These are phyloP conservation scores for Claviceps fusiformis DNA, from an alignment of 2,329 filamentous ascomycete species.

Conservation along the genomic window DNA sequence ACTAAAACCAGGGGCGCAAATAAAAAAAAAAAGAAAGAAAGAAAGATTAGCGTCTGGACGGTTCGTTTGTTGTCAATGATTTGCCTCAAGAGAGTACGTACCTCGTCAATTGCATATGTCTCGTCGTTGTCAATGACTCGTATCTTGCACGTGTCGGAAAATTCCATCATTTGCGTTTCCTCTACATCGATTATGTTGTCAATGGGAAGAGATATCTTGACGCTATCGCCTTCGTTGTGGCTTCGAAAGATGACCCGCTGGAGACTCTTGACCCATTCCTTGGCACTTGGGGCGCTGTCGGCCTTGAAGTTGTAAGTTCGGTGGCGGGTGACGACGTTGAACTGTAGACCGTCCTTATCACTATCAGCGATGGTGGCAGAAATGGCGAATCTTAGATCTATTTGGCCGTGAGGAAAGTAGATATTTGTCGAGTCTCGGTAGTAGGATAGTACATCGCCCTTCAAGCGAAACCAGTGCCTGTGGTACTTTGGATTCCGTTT, in stretches of 20 bases:
- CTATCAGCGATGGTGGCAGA: conserved; percentile 69
- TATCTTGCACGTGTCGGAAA: conserved; percentile 88
- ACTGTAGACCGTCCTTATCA: conserved; percentile 63
- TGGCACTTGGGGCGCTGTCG: conserved; percentile 75
- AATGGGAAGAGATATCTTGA: conserved; percentile 87
- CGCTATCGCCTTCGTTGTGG: conserved; percentile 91
- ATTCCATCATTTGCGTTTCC: conserved; percentile 78
- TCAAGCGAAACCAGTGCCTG: conserved; percentile 86
- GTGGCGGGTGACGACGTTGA: conserved; percentile 69
- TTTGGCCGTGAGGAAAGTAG: conserved; percentile 84
- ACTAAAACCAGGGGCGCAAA: conserved; percentile 33
- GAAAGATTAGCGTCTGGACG: neutral
- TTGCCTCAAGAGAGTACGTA: conserved; percentile 20
- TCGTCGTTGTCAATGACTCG: conserved; percentile 87
- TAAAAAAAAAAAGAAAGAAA: neutral
- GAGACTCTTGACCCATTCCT: conserved; percentile 90
- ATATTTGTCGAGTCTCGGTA: conserved; percentile 71
- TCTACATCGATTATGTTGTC: conserved; percentile 86
- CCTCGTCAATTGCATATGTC: conserved; percentile 89
- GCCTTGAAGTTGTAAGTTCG: conserved; percentile 79
- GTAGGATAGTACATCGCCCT: conserved; percentile 84
- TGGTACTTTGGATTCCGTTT: conserved; percentile 78
- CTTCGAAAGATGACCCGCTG: conserved; percentile 92
- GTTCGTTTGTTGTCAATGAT: neutral
- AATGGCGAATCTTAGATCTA: conserved; percentile 84